Percentiles rank a stretch among this genome's conserved stretches.
phyloP scores from a whole-genome alignment of 192 early-diverging fungal species.

The Backusella psychrophila region DNA sequence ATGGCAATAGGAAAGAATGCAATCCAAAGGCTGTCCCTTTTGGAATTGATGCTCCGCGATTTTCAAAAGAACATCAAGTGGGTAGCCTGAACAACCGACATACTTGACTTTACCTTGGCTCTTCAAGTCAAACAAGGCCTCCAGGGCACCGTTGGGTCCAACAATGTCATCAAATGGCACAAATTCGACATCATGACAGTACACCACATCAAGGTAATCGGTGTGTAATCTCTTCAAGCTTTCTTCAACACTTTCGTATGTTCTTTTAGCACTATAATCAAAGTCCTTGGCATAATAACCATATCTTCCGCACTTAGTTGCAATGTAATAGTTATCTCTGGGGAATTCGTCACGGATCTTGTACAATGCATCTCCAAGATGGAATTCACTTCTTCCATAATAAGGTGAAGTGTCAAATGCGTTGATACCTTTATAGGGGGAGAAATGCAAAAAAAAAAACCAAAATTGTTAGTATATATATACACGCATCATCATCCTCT shows the following conservation, averaged over 20 bases:
- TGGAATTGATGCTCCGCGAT: constrained; percentile 57
- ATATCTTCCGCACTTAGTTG: constrained; percentile 77
- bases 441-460: background rate
- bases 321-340: constrained; percentile 62
- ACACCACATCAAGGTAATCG: constrained; percentile 67
- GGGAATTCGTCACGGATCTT: constrained; percentile 50
- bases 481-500: background rate
- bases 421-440: constrained; percentile 50
- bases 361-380: constrained; percentile 60
- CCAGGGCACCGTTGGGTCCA: constrained; percentile 38
- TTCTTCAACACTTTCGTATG: constrained; percentile 48
- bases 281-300: constrained; percentile 57
- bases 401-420: constrained; percentile 74
- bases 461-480: too few relatives aligned
- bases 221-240: constrained; percentile 61
- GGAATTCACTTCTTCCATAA: constrained; percentile 65
- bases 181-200: constrained; percentile 81
- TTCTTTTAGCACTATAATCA: constrained; percentile 59
- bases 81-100: constrained; percentile 73
- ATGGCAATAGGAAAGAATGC: constrained; percentile 68
- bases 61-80: constrained; percentile 56
- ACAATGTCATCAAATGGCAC: constrained; percentile 52
- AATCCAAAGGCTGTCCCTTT: constrained; percentile 55
- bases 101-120: constrained; percentile 55
- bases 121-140: constrained; percentile 58